Conservation (phyloP, 2,329 filamentous ascomycete species). For the Dothiorella sarmentorum region DNA sequence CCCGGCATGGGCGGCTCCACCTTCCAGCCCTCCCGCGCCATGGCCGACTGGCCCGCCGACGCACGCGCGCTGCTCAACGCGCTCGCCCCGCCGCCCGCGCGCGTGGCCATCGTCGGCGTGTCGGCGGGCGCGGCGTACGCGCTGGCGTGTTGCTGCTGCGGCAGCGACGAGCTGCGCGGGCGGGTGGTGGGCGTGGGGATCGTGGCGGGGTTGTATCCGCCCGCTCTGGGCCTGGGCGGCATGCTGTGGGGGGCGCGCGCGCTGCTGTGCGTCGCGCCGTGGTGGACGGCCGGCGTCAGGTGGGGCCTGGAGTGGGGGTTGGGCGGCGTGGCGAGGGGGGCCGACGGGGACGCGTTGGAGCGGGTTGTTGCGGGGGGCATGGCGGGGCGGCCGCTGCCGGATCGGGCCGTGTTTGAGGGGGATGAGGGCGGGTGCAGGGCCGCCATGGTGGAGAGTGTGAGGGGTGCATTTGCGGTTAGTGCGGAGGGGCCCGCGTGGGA, state of each 20-base stretch:
- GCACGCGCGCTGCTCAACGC: constrained; percentile 20
- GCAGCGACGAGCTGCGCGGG: constrained; percentile 26
- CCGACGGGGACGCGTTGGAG: constrained; percentile 22
- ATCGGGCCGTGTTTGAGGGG: constrained; percentile 25
- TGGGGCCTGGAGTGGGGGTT: constrained; percentile 25
- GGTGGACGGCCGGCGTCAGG: constrained; percentile 20
- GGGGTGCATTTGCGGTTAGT: constrained; percentile 28
- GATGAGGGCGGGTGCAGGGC: constrained; percentile 23
- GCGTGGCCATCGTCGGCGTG: constrained; percentile 21
- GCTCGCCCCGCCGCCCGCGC: constrained; percentile 15
- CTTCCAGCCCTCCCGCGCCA: constrained; percentile 9
- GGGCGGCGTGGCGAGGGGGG: constrained; percentile 19
- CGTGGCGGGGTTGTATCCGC: constrained; percentile 28
- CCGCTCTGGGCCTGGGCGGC: constrained; percentile 27
- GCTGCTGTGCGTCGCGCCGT: constrained; percentile 28
- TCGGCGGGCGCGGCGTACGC: constrained; percentile 23
- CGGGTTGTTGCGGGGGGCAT: constrained; percentile 27
- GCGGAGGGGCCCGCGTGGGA: constrained; percentile 31
- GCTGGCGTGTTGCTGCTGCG: constrained; percentile 17
- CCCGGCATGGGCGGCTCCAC: constrained; percentile 23
- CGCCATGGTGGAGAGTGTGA: constrained; percentile 27
- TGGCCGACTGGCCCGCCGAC: constrained; percentile 22
- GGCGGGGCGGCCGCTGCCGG: constrained; percentile 22
- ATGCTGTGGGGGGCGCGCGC: constrained; percentile 27
- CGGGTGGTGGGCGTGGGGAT: constrained; percentile 27